Base-by-base conservation (phyloP, 139 green algal genomes). In the Volvox reticuliferus region DNA sequence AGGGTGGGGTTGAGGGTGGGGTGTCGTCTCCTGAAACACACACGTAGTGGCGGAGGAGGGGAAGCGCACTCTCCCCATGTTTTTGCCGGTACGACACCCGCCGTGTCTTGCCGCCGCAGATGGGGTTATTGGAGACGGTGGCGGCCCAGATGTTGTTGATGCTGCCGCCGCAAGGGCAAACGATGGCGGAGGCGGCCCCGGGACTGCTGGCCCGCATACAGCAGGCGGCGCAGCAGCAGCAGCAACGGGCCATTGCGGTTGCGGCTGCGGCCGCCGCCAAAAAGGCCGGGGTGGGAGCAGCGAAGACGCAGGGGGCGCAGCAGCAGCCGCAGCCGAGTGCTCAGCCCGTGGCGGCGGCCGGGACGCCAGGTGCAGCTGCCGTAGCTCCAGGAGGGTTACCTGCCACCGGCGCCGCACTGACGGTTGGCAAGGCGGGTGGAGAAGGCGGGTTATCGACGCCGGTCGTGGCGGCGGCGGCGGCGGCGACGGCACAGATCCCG, bases 71-170 rank as follows among this genome's bases (percentile, higher is more conserved):
- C n/a, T n/a, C n/a, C n/a, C n/a, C 44, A 14, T 55, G 9, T 55
- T 14, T 9, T 55, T 55, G 9, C 44, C 44, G 44, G n/a, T 55
- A 55, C 44, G 9, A 14, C 44, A 55, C 44, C 9, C 44, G 9
- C 44, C 44, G 9, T 55, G 44, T 55, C 44, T 5, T 55, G 44
- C 9, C 67, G 35, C 85, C 28, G 37, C 85, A 89, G 85, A 71
- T 83, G 22, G 71, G 71, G 2, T 12, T 69, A 17, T 73, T 89
- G 44, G 85, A 89, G 85, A 44, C 71, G 35, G 65, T 71, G 35
- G 28, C 71, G 16, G 44, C 71, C 18, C 71, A 89, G 85, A 82
- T 89, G 85, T n/a, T 89, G 50, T 36, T 79, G 30, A 82, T 89
- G 85, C 37, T 89, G 85, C 85, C 85, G 12, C 69, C 85, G 6